Base-by-base conservation (phyloP, 139 green algal species). In the Dunaliella sp. region DNA sequence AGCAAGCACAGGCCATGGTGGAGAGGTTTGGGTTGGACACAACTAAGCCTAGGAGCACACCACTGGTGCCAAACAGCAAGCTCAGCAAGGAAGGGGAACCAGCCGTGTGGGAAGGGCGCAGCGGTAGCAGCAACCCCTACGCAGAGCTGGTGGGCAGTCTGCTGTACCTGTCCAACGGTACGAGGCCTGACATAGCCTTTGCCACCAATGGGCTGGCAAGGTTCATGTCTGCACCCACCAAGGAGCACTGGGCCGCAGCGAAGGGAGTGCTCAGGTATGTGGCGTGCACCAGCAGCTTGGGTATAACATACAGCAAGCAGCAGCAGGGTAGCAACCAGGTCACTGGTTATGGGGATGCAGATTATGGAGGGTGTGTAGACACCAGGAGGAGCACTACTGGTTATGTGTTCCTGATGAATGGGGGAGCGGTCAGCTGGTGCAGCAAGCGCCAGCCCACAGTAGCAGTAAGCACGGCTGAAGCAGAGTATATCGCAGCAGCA, bases 401-500 rank as follows among this genome's bases (percentile, higher is more conserved):
- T 12, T 91, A 89, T 72, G 86, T 93, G 21, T 92, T 92, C 16
- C 7, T 65, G 48, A 26, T 36, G 76, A 37, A 78, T 74, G 86
- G 87, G 12, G 87, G 84, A 57, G 82, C 83, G 31, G 77, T 92
- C 59, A 90, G 72, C 34, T 94, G 91, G 91, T 59, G 25, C 21
- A 89, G 75, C 73, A 85, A 81, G 3, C 84, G 89, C 48, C 91
- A 93, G 37, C 48, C 35, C n/a, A 94, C 89, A 28, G 91, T 94
- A 76, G 91, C 91, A 36, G 38, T 78, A 0, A 90, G 85, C 35
- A 93, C 90, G 22, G 82, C 77, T 34, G 88, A 91, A 76, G 88
- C 91, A 30, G 90, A 91, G 77, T 91, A 91, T 83, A 90, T 92
- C 80, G 81, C 86, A 34, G 91, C 91, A 34, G 86, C 88, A 32